These are phyloP conservation scores for Corchorus olitorius DNA, from an alignment of 345 rosid species.

Conservation along the genomic window DNA sequence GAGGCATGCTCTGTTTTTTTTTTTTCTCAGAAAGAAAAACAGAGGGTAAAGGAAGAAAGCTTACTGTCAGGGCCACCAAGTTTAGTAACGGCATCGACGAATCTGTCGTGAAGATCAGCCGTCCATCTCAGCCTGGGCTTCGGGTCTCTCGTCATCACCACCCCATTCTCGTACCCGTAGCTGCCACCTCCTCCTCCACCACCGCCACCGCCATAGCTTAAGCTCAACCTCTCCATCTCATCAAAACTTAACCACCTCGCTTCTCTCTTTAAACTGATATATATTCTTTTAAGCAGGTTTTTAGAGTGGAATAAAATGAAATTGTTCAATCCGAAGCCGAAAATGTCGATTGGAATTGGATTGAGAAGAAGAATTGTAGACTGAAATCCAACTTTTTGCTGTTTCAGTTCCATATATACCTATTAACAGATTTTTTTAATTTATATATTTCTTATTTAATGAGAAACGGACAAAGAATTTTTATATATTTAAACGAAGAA, in stretches of 20 bases:
- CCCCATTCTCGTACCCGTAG: constrained; percentile 52
- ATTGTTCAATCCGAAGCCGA: constrained; percentile 1
- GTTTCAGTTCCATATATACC: background rate
- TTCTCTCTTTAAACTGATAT: background rate
- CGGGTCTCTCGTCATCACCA: constrained; percentile 85
- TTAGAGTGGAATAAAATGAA: no score
- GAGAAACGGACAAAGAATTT: background rate
- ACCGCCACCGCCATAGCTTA: constrained; percentile 34
- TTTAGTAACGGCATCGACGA: constrained; percentile 66
- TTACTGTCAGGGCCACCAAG: constrained; percentile 78
- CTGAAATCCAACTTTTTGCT: background rate
- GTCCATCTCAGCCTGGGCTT: constrained; percentile 84
- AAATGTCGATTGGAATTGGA: background rate
- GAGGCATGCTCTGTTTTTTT: background rate
- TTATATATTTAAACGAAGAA: constrained; percentile 16
- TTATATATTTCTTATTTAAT: background rate
- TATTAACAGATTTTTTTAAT: background rate
- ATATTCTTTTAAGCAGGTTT: background rate
- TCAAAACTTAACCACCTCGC: background rate
- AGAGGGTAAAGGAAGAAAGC: background rate
- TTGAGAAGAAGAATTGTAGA: background rate
- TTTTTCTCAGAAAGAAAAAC: background rate
- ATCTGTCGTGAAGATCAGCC: constrained; percentile 64
- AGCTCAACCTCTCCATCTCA: constrained; percentile 50
- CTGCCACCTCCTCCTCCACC: background rate